phyloP scores from a whole-genome alignment of 306 rosid genomes.

The Cucumis melo region DNA sequence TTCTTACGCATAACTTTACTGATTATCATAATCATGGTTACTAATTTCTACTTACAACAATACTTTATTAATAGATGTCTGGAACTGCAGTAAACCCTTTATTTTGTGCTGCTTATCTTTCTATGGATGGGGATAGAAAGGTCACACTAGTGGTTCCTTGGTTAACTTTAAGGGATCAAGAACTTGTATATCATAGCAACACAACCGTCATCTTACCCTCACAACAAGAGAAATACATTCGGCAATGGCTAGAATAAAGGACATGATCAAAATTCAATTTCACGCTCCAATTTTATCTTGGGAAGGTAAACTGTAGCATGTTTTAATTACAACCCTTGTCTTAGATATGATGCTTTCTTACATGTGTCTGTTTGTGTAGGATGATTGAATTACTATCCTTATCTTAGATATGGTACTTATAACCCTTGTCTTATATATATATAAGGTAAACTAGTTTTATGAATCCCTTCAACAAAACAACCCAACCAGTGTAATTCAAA shows the following conservation, averaged over 20 bases:
- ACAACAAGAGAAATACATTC: constrained; percentile 62
- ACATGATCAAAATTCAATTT: constrained; percentile 47
- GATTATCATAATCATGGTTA: no score
- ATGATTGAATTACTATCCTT: neutral
- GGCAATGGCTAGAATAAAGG: constrained; percentile 74
- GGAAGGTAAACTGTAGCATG: constrained; percentile 35
- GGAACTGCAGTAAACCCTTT: constrained; percentile 96
- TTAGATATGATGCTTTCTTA: neutral
- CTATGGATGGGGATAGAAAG: constrained; percentile 43
- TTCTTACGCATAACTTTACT: no score
- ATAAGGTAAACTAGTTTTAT: no score
- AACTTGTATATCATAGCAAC: constrained; percentile 59
- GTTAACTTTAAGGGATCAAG: constrained; percentile 69
- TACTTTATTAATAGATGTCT: constrained; percentile 94
- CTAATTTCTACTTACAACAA: no score
- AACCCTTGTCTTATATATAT: no score
- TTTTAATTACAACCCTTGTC: neutral
- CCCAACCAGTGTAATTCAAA: no score
- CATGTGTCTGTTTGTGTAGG: neutral
- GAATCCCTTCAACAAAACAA: no score
- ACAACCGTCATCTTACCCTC: constrained; percentile 46
- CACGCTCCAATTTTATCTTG: constrained; percentile 56
- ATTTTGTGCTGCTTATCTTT: constrained; percentile 83
- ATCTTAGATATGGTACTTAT: neutral
- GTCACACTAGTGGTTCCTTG: constrained; percentile 84